phyloP scores from a whole-genome alignment of 495 filamentous ascomycete species.

The Daldinia caldariorum region DNA sequence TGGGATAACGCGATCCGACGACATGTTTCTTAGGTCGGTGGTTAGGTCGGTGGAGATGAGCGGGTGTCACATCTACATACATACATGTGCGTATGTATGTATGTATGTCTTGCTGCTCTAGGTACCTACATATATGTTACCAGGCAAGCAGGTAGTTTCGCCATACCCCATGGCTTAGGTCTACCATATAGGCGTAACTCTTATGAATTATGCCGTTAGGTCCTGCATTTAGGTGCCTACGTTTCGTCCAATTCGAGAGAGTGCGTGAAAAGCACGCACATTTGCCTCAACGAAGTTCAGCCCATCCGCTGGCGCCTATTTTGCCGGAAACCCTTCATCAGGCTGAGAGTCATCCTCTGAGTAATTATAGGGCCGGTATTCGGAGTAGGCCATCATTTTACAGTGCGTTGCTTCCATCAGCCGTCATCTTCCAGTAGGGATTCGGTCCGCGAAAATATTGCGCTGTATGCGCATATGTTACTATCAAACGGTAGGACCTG shows the following conservation, averaged over 20 bases:
- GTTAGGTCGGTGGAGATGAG: conserved; percentile 34
- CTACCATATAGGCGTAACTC: conserved; percentile 12
- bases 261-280: conserved; percentile 19
- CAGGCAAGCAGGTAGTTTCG: conserved; percentile 2
- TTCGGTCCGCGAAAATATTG: conserved; percentile 33
- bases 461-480: conserved; percentile 22
- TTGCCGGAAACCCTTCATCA: conserved; percentile 28
- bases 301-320: conserved; percentile 18
- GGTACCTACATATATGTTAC: neutral
- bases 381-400: conserved; percentile 23
- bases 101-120: conserved; percentile 27
- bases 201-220: conserved; percentile 21
- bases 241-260: conserved; percentile 32
- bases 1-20: conserved; percentile 43
- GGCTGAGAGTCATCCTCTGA: conserved; percentile 23
- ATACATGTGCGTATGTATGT: conserved; percentile 9
- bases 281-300: conserved; percentile 23
- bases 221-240: conserved; percentile 26
- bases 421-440: conserved; percentile 24
- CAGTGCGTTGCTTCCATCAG: conserved; percentile 18
- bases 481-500: conserved; percentile 26
- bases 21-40: conserved; percentile 23
- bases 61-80: conserved; percentile 22
- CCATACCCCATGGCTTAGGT: conserved; percentile 6
- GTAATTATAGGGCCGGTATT: conserved; percentile 33